These are phyloP conservation scores for Tripterygium wilfordii DNA, from an alignment of 177 flowering plant genomes.

Conservation along the genomic window DNA sequence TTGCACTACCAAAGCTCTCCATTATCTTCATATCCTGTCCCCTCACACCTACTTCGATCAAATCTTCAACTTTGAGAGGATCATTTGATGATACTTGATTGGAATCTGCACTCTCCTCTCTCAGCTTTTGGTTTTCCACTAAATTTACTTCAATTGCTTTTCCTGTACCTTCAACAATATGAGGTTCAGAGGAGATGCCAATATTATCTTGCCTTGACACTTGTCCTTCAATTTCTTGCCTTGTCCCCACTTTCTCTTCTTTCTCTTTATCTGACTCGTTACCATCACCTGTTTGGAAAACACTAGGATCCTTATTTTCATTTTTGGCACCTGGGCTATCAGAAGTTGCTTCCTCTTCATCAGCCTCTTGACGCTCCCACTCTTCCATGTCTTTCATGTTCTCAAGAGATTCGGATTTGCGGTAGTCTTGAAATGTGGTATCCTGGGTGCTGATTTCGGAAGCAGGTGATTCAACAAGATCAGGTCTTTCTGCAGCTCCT, in stretches of 20 bases:
- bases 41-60: background rate
- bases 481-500: slow-evolving; percentile 11
- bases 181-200: background rate
- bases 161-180: slow-evolving; percentile 5
- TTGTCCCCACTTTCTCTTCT: background rate
- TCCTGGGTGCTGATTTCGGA: slow-evolving; percentile 2
- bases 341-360: slow-evolving; percentile 6
- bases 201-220: slow-evolving; percentile 4
- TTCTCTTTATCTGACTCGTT: background rate
- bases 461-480: slow-evolving; percentile 13
- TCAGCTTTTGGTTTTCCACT: slow-evolving; percentile 5
- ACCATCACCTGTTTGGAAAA: background rate
- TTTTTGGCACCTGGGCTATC: slow-evolving; percentile 3
- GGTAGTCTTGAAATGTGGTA: slow-evolving; percentile 14
- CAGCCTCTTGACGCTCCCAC: slow-evolving; percentile 11
- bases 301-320: slow-evolving; percentile 4
- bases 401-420: slow-evolving; percentile 8
- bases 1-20: background rate
- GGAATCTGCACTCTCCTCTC: slow-evolving; percentile 4
- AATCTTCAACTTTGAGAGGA: background rate
- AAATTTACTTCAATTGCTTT: background rate
- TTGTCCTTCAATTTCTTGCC: background rate
- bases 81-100: background rate
- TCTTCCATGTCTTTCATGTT: slow-evolving; percentile 8
- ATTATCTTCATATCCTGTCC: background rate